These are phyloP conservation scores for Populus nigra DNA, from an alignment of 345 rosid species.

Conservation along the genomic window DNA sequence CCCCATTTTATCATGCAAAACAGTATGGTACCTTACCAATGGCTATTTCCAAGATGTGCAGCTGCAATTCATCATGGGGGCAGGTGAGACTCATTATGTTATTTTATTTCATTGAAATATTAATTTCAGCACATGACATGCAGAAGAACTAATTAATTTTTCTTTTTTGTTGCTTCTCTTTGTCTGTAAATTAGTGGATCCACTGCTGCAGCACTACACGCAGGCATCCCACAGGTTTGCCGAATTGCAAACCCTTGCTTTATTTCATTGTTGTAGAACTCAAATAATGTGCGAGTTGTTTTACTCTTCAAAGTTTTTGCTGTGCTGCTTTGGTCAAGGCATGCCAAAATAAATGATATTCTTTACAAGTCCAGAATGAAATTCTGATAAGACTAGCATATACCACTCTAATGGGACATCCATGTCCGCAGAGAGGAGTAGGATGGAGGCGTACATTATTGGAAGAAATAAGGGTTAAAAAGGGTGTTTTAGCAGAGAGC, in stretches of 20 bases:
- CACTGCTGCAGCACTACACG: conserved; percentile 77
- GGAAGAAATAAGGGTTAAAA: too few relatives aligned
- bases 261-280: conserved; percentile 9
- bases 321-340: background rate
- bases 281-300: background rate
- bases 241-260: background rate
- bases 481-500: too few relatives aligned
- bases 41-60: conserved; percentile 64
- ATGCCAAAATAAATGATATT: background rate
- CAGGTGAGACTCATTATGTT: conserved; percentile 43
- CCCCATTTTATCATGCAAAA: conserved; percentile 23
- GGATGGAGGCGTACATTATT: too few relatives aligned
- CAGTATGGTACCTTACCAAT: conserved; percentile 66
- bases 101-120: conserved; percentile 8
- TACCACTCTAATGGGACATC: background rate
- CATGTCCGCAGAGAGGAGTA: background rate
- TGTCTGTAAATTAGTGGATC: conserved; percentile 57
- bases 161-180: conserved; percentile 12
- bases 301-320: background rate
- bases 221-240: conserved; percentile 82
- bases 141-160: conserved; percentile 16
- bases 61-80: conserved; percentile 94
- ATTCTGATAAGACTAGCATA: background rate
- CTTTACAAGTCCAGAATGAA: background rate
- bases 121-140: background rate